Evolutionary conservation across 202 grass and related monocot species (phyloP), one percentile per base, ranked within the genome.

Genomic region (Eragrostis tef): DNA sequence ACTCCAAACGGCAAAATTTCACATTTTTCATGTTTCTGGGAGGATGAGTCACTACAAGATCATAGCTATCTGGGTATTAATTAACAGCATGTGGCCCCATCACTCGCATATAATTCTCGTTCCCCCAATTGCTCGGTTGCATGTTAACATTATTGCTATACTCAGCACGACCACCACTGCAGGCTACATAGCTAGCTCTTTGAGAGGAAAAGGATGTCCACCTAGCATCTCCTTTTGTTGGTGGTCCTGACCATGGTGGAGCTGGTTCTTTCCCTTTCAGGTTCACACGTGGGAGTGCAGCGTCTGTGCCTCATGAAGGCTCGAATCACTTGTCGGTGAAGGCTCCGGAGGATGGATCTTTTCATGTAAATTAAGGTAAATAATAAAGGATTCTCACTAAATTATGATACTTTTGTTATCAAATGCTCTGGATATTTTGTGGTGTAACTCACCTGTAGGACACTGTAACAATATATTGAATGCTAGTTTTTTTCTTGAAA

Each of bases 191-290:
- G 52, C 77, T 31, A 34, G 53, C 41, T 45, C 62, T 76, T 73
- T 71, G 62, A 75, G 59, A 82, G 64, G 79, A 82, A 87, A 82
- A 53, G 0, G 79, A 87, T 71, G 27, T 61, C 78, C 53, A 61
- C 71, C 45, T 53, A 44, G 44, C 46, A 36, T 86, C 58, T 59
- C 7, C 11, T 74, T 47, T 86, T 50, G 25, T 53, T 79, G 41
- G 39, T 66, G 79, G 80, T 79, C 50, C 60, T 83, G 43, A 59
- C 48, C 31, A 25, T 79, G 74, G 47, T 83, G 74, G 80, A 83
- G 58, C 64, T 79, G 24, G 36, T 69, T 48, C 74, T 79, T 88
- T 79, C 58, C 42, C 67, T 69, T 74, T 79, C 67, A 88, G 66
- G 11, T 42, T 74, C 66, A 84, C 74, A 88, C 42, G 67, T 88